Conservation (phyloP, 208 protist genomes). For the Trichomonas vaginalis region DNA sequence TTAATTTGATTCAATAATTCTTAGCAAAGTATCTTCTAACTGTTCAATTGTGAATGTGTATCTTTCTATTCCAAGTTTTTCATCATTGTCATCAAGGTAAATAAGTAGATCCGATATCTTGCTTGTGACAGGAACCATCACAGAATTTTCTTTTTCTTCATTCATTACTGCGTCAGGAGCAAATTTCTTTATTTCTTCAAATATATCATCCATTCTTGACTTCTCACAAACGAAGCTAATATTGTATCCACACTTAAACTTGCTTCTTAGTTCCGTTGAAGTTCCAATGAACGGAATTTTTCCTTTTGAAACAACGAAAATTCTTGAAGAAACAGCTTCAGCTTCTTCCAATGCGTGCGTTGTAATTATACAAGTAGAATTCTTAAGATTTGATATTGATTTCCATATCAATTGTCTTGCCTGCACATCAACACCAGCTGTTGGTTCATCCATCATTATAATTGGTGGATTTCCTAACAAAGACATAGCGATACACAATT, state of each 20-base stretch:
- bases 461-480: slow-evolving; percentile 14
- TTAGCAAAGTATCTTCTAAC: not conserved
- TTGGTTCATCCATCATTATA: slow-evolving; percentile 16
- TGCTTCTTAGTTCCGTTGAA: not conserved
- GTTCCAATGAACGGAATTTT: not conserved
- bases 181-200: not conserved
- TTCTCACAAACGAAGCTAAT: not conserved
- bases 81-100: not conserved
- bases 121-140: not conserved
- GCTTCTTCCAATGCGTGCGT: slow-evolving; percentile 5
- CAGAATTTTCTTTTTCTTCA: not conserved
- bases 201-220: not conserved
- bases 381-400: not conserved
- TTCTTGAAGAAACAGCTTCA: slow-evolving; percentile 12
- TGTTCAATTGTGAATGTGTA: not conserved
- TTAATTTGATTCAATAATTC: not conserved
- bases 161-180: not conserved
- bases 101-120: not conserved
- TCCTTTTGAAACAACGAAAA: not conserved
- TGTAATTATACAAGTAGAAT: not conserved
- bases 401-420: not conserved
- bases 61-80: not conserved
- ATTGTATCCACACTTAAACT: not conserved
- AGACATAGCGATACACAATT: not conserved
- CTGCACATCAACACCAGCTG: slow-evolving; percentile 11